These are phyloP conservation scores for Eimeria sp. DNA, from an alignment of 169 alveolate species.

Conservation along the genomic window DNA sequence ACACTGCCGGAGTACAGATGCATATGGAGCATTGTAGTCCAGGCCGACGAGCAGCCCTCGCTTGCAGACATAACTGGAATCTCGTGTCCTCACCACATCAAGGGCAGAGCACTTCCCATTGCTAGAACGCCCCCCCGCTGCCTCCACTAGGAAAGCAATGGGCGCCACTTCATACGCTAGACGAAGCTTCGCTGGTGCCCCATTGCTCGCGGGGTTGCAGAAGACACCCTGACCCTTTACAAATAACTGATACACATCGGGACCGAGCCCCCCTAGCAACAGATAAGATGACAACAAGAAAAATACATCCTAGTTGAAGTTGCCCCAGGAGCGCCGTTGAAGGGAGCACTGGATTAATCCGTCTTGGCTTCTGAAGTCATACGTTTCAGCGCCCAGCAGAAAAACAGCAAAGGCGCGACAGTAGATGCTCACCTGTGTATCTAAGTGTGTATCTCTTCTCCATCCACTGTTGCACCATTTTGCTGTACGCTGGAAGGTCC, in stretches of 20 bases:
- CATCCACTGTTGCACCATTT: slow-evolving; percentile 89
- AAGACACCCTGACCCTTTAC: slow-evolving; percentile 91
- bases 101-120: slow-evolving; percentile 73
- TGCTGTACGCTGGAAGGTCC: slow-evolving; percentile 87
- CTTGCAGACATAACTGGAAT: background rate
- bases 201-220: slow-evolving; percentile 86
- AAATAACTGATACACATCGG: slow-evolving; percentile 92
- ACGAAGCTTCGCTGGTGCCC: slow-evolving; percentile 88
- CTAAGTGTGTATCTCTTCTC: slow-evolving; percentile 89
- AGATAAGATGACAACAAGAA: background rate
- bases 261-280: slow-evolving; percentile 92
- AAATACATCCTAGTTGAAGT: background rate
- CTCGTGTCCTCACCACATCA: slow-evolving; percentile 66
- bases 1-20: background rate
- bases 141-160: slow-evolving; percentile 80
- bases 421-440: slow-evolving; percentile 84
- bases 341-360: background rate
- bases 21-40: background rate
- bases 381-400: background rate
- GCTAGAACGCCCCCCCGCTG: slow-evolving; percentile 82
- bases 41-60: background rate
- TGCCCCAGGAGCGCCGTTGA: background rate
- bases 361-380: background rate
- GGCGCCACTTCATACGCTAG: slow-evolving; percentile 79
- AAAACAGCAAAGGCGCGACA: background rate